A percentile compares a stretch with the other conserved stretches of the same genome.
phyloP scores from a whole-genome alignment of 129 eudicot genomes.

The sunflower (Helianthus annuus) region HanXRQr2.0-SUNRISE NC_035439.2:71814249-71814748 shows the following conservation, averaged over 20 bases:
- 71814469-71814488: slow-evolving; percentile 79
- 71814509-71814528: slow-evolving; percentile 65
- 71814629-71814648: background rate
- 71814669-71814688: background rate
- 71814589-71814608: background rate
- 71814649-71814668: slow-evolving; percentile 4
- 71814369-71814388: slow-evolving; percentile 76
- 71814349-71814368: slow-evolving; percentile 70
- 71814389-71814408: slow-evolving; percentile 86
- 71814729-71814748: background rate
- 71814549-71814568: slow-evolving; percentile 69
- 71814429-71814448: slow-evolving; percentile 48
- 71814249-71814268: slow-evolving; percentile 1
- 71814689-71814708: slow-evolving; percentile 10
- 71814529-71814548: slow-evolving; percentile 84
- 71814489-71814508: slow-evolving; percentile 89
- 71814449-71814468: slow-evolving; percentile 81
- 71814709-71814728: background rate
- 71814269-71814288: background rate
- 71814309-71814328: slow-evolving; percentile 70
- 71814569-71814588: slow-evolving; percentile 46
- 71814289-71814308: background rate
- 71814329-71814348: slow-evolving; percentile 52
- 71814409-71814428: slow-evolving; percentile 68
- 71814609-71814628: background rate